Percentiles rank a stretch among this genome's conserved stretches.
These are phyloP conservation scores for Trichoderma cornu-damae DNA, from an alignment of 2,329 filamentous ascomycete genomes.

Conservation along the genomic window DNA sequence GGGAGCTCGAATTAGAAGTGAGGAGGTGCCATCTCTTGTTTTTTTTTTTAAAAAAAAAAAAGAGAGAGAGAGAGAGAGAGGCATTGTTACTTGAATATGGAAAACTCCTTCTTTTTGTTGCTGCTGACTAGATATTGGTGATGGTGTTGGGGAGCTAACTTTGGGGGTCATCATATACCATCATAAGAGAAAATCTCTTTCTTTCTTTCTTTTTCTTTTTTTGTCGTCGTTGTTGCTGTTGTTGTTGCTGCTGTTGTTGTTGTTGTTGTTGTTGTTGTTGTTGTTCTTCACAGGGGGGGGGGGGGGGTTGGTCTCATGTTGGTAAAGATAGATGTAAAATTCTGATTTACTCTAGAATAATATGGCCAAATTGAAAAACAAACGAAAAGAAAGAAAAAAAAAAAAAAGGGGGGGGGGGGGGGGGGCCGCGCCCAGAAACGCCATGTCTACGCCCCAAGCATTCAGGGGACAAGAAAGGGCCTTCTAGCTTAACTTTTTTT, in stretches of 20 bases:
- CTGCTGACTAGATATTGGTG: background rate
- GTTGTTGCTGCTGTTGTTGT: no score
- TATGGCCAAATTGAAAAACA: no score
- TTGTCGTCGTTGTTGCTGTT: no score
- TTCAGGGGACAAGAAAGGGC: background rate
- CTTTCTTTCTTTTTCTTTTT: no score
- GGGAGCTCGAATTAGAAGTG: background rate
- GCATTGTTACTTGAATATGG: background rate
- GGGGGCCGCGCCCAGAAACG: conserved; percentile 9
- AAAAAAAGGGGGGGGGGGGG: no score
- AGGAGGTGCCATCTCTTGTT: background rate
- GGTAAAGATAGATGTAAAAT: background rate
- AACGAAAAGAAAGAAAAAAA: no score
- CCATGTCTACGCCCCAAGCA: conserved; percentile 3
- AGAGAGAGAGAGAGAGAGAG: no score
- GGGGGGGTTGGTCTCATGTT: background rate
- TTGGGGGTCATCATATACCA: background rate
- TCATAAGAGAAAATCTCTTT: background rate
- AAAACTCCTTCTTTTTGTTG: background rate
- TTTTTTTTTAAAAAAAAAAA: background rate
- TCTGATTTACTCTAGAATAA: conserved; percentile 10
- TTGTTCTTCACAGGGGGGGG: background rate
- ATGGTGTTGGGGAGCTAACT: background rate
- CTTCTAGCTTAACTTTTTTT: background rate
- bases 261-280: no score